Evolutionary conservation across 495 filamentous ascomycete genomes (phyloP), one percentile per base, ranked within the genome.

Genomic region (Polyplosphaeria fusca): DNA sequence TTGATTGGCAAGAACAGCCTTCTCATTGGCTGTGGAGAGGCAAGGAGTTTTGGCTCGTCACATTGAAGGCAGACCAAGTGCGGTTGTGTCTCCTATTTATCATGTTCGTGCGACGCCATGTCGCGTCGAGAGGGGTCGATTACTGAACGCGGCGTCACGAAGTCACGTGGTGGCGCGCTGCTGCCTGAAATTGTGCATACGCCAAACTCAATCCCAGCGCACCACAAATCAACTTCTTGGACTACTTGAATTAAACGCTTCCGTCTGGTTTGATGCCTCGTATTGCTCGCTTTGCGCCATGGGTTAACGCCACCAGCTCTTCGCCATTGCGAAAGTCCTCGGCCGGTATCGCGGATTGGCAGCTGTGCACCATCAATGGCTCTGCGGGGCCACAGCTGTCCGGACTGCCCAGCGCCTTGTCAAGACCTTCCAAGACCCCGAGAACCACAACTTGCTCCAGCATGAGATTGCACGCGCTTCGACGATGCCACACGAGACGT

Each of bases 261-360:
- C 11, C 11, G 11, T 18, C 7, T 5, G 19, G 5, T 18, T 12
- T 43, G 11, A 18, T 5, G 7, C 7, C 7, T 35, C 30, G 30
- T n/a, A n/a, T n/a, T 35, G 30, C 7, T 9, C 30, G n/a, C 7
- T 19, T 18, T 9, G 5, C 35, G 18, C 16, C 13, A 61, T 61
- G 58, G 58, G 52, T 13, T 35, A 51, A 22, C 52, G 43, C 5
- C 58, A 61, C 27, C 58, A 56, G 38, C 38, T 61, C 5, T 61
- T 61, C 40, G 58, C 43, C 28, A 58, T 62, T 24, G 53, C 46
- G 14, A 58, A 40, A 38, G 22, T 58, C 16, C 19, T 14, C 4
- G 47, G 30, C 43, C 52, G 47, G 1, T 62, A 58, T 32, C 53
- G 59, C 9, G 32, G 46, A 12, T 41, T 62, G 1, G 45, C 59